Conservation (phyloP, 768 basidiomycete genomes). For the Hericium erinaceus region DNA sequence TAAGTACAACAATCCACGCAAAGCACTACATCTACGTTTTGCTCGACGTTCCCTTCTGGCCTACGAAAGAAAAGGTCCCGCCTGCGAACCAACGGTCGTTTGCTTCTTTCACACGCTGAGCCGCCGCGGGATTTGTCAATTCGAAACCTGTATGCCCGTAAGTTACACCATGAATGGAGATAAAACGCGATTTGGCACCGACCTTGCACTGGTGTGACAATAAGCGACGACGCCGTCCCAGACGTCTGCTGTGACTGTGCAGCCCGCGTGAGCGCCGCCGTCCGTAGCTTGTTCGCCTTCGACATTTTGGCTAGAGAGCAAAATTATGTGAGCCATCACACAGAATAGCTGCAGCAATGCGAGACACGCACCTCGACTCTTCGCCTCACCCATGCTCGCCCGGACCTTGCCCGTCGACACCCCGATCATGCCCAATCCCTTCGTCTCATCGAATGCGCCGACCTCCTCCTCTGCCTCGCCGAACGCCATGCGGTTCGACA, state of each 20-base stretch:
- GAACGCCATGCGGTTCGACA: slow-evolving; percentile 95
- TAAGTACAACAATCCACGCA: background rate
- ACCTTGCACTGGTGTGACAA: slow-evolving; percentile 96
- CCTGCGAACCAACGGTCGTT: slow-evolving; percentile 95
- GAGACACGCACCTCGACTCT: slow-evolving; percentile 68
- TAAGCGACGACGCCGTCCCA: slow-evolving; percentile 85
- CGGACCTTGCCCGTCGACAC: slow-evolving; percentile 80
- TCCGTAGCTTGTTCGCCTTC: slow-evolving; percentile 86
- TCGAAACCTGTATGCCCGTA: slow-evolving; percentile 63
- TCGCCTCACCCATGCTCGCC: slow-evolving; percentile 78
- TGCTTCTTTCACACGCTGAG: slow-evolving; percentile 87
- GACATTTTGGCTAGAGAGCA: slow-evolving; percentile 76
- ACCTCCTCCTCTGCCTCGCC: slow-evolving; percentile 95
- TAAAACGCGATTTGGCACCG: slow-evolving; percentile 12
- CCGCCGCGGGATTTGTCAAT: slow-evolving; percentile 83
- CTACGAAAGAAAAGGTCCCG: slow-evolving; percentile 74
- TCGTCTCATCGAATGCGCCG: slow-evolving; percentile 95
- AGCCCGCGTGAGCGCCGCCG: slow-evolving; percentile 72
- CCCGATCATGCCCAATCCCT: slow-evolving; percentile 96
- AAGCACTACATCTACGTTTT: background rate
- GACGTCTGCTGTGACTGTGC: slow-evolving; percentile 52
- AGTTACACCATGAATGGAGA: background rate
- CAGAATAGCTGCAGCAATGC: background rate
- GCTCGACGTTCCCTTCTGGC: slow-evolving; percentile 35
- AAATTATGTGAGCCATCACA: slow-evolving; percentile 3